Conservation (phyloP, 768 basidiomycete genomes). For the Xerocomellus chrysenteron region DNA sequence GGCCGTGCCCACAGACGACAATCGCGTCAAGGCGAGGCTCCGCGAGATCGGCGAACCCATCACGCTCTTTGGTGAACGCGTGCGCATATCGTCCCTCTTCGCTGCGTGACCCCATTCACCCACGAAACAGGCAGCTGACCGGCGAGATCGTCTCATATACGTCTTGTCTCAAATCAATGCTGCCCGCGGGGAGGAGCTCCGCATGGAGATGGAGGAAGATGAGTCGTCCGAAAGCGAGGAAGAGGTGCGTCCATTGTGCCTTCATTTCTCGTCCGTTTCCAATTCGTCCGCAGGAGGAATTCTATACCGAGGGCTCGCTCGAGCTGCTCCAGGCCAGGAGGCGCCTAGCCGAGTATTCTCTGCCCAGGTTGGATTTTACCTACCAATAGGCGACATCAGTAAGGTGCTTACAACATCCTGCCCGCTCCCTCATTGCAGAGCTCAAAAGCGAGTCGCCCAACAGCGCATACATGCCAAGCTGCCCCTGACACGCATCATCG, state of each 20-base stretch:
- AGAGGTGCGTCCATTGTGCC: constrained; percentile 47
- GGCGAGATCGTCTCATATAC: constrained; percentile 92
- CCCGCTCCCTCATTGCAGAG: constrained; percentile 62
- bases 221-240: constrained; percentile 71
- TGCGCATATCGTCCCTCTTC: constrained; percentile 43
- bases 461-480: constrained; percentile 89
- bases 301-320: constrained; percentile 89
- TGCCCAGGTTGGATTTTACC: constrained; percentile 86
- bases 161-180: constrained; percentile 92
- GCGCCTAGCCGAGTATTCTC: constrained; percentile 88
- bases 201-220: constrained; percentile 47
- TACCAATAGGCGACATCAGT: constrained; percentile 49
- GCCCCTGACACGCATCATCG: constrained; percentile 85
- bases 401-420: constrained; percentile 75
- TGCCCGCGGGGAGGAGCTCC: constrained; percentile 77
- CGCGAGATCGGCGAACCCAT: constrained; percentile 96
- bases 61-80: constrained; percentile 95
- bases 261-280: background rate
- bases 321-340: constrained; percentile 84
- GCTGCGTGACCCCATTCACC: constrained; percentile 11
- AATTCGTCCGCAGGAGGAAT: constrained; percentile 67
- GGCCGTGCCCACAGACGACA: constrained; percentile 97
- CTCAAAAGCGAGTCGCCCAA: constrained; percentile 89
- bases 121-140: constrained; percentile 78
- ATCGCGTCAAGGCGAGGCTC: constrained; percentile 83